phyloP scores from a whole-genome alignment of 2,329 filamentous ascomycete genomes.

The Xylaria sp. region DNA sequence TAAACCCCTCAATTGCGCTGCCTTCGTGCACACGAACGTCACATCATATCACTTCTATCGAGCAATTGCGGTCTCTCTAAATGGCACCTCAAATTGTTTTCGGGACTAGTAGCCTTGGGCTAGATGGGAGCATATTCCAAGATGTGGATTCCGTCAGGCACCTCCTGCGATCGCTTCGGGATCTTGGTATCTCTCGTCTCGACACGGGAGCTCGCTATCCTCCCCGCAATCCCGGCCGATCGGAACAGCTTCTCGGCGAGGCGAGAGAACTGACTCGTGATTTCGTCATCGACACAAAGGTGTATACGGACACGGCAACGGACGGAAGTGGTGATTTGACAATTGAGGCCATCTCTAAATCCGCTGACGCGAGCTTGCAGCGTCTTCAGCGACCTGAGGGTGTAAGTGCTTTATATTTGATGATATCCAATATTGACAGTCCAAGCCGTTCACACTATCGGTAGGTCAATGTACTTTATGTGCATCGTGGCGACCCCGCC shows the following conservation, averaged over 20 bases:
- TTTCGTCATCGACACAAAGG: constrained; percentile 52
- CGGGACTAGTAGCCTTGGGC: constrained; percentile 46
- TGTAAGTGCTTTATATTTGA: constrained; percentile 10
- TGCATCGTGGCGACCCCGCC: constrained; percentile 50
- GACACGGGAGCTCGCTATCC: constrained; percentile 50
- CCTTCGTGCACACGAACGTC: background rate
- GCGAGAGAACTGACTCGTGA: constrained; percentile 37
- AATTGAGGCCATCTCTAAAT: constrained; percentile 44
- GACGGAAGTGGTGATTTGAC: constrained; percentile 49
- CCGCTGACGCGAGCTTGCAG: constrained; percentile 46
- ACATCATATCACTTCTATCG: background rate
- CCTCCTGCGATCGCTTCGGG: constrained; percentile 38
- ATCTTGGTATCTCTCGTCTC: constrained; percentile 38
- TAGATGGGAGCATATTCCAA: constrained; percentile 46
- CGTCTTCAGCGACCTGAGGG: constrained; percentile 41
- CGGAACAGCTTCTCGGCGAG: constrained; percentile 50
- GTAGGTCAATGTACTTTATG: constrained; percentile 52
- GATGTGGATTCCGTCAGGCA: constrained; percentile 36
- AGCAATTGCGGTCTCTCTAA: background rate
- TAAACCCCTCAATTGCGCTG: background rate
- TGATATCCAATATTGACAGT: background rate
- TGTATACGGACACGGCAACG: constrained; percentile 45
- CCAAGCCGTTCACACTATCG: background rate
- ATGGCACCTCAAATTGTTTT: constrained; percentile 45
- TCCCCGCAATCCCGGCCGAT: constrained; percentile 46